phyloP scores from a whole-genome alignment of 2,329 filamentous ascomycete genomes.

The Pestalotiopsis sp. region DNA sequence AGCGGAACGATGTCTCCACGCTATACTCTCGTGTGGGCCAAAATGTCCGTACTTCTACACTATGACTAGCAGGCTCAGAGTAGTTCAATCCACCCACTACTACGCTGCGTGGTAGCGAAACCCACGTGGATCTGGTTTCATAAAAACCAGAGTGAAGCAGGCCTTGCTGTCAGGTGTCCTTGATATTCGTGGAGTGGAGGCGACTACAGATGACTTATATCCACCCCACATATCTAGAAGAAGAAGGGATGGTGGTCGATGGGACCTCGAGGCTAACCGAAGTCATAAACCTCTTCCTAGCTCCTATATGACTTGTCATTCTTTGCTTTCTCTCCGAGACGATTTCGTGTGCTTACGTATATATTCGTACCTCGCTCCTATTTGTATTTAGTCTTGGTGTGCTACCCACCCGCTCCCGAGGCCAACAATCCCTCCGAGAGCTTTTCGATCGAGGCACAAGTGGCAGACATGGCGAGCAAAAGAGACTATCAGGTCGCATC shows the following conservation, averaged over 20 bases:
- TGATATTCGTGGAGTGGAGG: background rate
- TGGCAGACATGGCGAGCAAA: background rate
- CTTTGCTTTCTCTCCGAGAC: background rate
- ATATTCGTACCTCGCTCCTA: background rate
- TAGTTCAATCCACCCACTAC: background rate
- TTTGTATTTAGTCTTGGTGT: background rate
- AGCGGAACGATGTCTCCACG: background rate
- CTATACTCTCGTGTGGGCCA: background rate
- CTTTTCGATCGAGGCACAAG: background rate
- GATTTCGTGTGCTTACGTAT: background rate
- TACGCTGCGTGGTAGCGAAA: background rate
- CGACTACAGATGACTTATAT: background rate
- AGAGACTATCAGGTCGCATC: conserved; percentile 16
- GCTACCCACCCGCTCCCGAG: too few species aligned
- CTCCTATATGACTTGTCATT: background rate
- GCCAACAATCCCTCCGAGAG: background rate
- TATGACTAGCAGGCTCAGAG: background rate
- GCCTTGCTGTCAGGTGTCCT: background rate
- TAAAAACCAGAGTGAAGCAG: background rate
- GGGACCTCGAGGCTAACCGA: background rate
- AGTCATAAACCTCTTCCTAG: background rate
- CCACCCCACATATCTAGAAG: background rate
- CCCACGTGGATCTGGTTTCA: background rate
- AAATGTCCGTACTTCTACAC: background rate
- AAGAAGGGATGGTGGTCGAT: background rate